A percentile compares a stretch with the other conserved stretches of the same genome.
These are phyloP conservation scores for Hypocrella siamensis DNA, from an alignment of 2,329 filamentous ascomycete species.

Conservation along the genomic window DNA sequence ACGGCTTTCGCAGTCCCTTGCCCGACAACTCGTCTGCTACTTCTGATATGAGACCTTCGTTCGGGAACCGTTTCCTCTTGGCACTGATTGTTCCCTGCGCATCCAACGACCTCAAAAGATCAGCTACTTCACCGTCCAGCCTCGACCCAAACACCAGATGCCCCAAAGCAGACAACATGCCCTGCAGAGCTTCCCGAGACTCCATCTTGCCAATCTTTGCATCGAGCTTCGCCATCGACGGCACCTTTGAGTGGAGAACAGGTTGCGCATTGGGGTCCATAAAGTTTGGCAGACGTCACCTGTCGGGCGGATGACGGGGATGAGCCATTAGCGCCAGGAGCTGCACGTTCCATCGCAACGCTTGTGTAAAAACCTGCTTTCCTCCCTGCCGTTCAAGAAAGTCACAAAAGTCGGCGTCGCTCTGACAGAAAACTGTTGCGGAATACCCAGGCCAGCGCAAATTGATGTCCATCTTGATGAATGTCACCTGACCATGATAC, in stretches of 20 bases:
- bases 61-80: conserved; percentile 41
- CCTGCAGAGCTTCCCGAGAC: conserved; percentile 59
- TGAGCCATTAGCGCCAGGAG: conserved; percentile 61
- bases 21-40: conserved; percentile 35
- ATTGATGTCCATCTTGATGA: conserved; percentile 75
- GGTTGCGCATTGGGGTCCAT: conserved; percentile 46
- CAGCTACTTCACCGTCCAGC: conserved; percentile 58
- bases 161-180: conserved; percentile 61
- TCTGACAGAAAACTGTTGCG: conserved; percentile 48
- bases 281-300: conserved; percentile 55
- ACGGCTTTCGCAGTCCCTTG: conserved; percentile 28
- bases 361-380: no score
- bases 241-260: conserved; percentile 61
- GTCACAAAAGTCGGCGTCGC: conserved; percentile 84
- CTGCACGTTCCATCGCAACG: conserved; percentile 57
- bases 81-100: conserved; percentile 46
- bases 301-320: conserved; percentile 60
- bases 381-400: conserved; percentile 59
- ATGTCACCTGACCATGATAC: conserved; percentile 46
- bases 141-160: conserved; percentile 58
- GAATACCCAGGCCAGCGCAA: conserved; percentile 48
- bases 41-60: conserved; percentile 40
- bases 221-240: conserved; percentile 68
- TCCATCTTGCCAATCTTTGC: conserved; percentile 74
- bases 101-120: conserved; percentile 66